phyloP scores from a whole-genome alignment of 352 stramenopile genomes.

The Paralagenidium karlingii region DNA sequence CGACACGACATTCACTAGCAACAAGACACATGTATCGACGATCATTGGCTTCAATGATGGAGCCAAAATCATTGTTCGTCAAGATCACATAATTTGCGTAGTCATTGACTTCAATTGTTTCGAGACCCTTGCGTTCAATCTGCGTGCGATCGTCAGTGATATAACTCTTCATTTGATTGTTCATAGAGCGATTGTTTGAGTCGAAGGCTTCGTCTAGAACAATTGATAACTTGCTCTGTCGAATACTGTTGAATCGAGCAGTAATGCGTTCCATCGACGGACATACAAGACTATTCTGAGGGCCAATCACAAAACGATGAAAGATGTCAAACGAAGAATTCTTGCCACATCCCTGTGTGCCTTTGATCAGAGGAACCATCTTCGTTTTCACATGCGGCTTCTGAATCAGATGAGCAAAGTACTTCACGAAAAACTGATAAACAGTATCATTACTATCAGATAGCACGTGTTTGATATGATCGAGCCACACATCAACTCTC shows the following conservation, averaged over 20 bases:
- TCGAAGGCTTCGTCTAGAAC: conserved; percentile 9
- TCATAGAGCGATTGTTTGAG: conserved; percentile 5
- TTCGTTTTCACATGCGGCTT: conserved; percentile 4
- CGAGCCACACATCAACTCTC: conserved; percentile 6
- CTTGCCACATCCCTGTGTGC: conserved; percentile 4
- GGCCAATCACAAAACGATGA: conserved; percentile 9
- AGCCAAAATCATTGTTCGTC: conserved; percentile 8
- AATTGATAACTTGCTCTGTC: conserved; percentile 9
- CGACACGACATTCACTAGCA: conserved; percentile 5
- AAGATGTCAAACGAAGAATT: conserved; percentile 5
- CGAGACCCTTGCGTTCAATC: conserved; percentile 8
- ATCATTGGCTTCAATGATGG: conserved; percentile 7
- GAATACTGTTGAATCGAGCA: conserved; percentile 8
- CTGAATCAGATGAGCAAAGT: conserved; percentile 5
- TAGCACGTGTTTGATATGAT: conserved; percentile 8
- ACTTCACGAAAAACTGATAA: conserved; percentile 4
- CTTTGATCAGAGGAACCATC: conserved; percentile 6
- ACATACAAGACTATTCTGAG: conserved; percentile 3
- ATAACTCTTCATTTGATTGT: conserved; percentile 8
- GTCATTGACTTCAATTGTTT: conserved; percentile 9
- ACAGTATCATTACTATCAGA: conserved; percentile 5
- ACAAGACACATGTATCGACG: conserved; percentile 7
- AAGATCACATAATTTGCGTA: conserved; percentile 9
- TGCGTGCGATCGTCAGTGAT: conserved; percentile 7
- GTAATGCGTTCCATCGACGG: conserved; percentile 4